Percentiles rank a stretch among this genome's conserved stretches.
Conservation (phyloP, 768 basidiomycete genomes). For the Lactarius sanguifluus region DNA sequence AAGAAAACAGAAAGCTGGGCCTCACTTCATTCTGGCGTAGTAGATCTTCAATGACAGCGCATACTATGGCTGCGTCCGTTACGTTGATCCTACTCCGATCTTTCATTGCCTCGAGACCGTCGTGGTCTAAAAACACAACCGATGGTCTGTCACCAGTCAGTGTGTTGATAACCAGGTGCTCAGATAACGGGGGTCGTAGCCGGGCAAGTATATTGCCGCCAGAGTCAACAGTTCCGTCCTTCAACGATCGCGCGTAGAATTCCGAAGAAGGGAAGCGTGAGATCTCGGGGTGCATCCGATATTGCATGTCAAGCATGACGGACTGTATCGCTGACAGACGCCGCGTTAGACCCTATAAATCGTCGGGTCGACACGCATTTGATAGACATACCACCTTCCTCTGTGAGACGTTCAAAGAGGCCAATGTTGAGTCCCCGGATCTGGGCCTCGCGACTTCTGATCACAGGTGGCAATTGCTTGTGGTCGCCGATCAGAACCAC, state of each 20-base stretch:
- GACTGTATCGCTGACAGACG: constrained; percentile 66
- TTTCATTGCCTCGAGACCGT: constrained; percentile 61
- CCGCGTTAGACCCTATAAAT: constrained; percentile 7
- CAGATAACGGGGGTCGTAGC: constrained; percentile 62
- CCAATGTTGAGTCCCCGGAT: constrained; percentile 72
- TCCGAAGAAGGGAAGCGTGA: constrained; percentile 82
- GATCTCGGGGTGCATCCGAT: constrained; percentile 92
- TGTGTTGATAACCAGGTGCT: constrained; percentile 45
- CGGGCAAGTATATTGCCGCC: constrained; percentile 46
- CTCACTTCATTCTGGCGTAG: constrained; percentile 40
- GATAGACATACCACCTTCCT: constrained; percentile 64
- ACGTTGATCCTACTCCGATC: constrained; percentile 76
- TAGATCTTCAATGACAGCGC: constrained; percentile 79
- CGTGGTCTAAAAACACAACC: constrained; percentile 83
- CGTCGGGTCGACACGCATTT: not conserved
- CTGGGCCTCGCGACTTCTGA: constrained; percentile 73
- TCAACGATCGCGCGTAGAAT: constrained; percentile 72
- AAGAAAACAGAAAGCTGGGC: not conserved
- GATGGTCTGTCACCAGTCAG: constrained; percentile 49
- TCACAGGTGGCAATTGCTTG: constrained; percentile 90
- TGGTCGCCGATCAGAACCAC: constrained; percentile 94
- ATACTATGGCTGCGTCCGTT: constrained; percentile 75
- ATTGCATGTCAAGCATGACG: constrained; percentile 92
- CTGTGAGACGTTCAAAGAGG: constrained; percentile 87
- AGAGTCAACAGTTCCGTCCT: constrained; percentile 71